Evolutionary conservation across 2,329 filamentous ascomycete genomes (phyloP), one percentile per base, ranked within the genome.

Genomic region (Penicillium sp.): DNA sequence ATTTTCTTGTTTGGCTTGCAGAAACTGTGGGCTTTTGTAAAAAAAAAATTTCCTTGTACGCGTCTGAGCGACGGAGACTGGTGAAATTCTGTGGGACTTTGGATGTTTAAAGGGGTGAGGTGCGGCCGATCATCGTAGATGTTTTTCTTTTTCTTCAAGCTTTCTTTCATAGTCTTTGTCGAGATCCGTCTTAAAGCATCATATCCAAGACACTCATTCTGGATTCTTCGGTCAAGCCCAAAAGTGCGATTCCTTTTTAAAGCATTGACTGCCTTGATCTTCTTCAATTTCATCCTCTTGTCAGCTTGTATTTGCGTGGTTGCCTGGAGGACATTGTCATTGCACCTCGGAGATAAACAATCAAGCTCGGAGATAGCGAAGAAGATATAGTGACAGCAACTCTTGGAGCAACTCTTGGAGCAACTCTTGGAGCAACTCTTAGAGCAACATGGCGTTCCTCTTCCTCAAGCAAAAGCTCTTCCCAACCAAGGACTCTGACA

Each of bases 391-490:
- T 29, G 38, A 29, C 39, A 42, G 41, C 53, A 45, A 39, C 43
- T 45, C 10, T 27, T n/a, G 7, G 32, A 48, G 32, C 23, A 23
- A 23, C 5, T 23, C 23, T 5, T 3, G 35, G 44, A 34, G 34
- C 46, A 41, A 42, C 26, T n/a, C 7, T 11, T 9, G 35, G 44
- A 34, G 34, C 46, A 41, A 42, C 26, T n/a, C 7, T 11, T 9
- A n/a, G n/a, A n/a, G 4, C 44, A 62, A 34, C 26, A 74, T 74
- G 71, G 71, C 70, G n/a, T 60, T 74, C n/a, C 56, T 72, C 18
- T 74, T 73, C 45, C 39, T 74, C 56, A 74, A 72, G 53, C 64
- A 71, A 43, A 73, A 69, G 46, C 57, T 74, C 27, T 73, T 73
- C 40, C 69, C 71, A 2, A 56, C 41, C 26, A 56, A 43, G 53